Percentiles rank a stretch among this genome's conserved stretches.
Conservation (phyloP, 768 basidiomycete species). For the Pleurotus tuber-regium region DNA sequence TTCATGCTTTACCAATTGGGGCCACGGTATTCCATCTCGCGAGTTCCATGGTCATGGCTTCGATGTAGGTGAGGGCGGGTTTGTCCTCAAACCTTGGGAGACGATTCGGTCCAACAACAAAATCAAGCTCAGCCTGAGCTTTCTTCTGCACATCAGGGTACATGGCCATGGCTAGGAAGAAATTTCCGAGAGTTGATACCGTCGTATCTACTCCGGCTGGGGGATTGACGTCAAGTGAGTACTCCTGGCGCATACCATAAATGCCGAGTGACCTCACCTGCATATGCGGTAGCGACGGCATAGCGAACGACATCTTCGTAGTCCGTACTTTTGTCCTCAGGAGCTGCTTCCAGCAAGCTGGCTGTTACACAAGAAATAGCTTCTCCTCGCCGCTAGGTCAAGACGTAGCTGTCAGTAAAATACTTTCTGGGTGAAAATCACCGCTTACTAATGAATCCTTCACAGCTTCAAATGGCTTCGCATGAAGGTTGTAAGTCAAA, state of each 20-base stretch:
- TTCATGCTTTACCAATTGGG: constrained; percentile 24
- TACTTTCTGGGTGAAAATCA: background rate
- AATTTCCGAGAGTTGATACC: constrained; percentile 18
- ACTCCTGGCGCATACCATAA: too few relatives aligned
- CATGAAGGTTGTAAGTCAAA: background rate
- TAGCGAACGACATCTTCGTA: constrained; percentile 18
- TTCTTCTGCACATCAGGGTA: constrained; percentile 25
- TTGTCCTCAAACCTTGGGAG: constrained; percentile 30
- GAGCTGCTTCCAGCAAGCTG: constrained; percentile 17
- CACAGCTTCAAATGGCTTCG: background rate
- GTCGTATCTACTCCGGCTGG: constrained; percentile 30
- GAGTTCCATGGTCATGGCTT: constrained; percentile 29
- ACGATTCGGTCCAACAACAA: constrained; percentile 22
- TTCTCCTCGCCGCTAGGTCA: constrained; percentile 13
- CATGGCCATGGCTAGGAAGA: constrained; percentile 30
- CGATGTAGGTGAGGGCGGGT: constrained; percentile 26
- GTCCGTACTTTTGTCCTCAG: constrained; percentile 11
- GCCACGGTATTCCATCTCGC: constrained; percentile 25
- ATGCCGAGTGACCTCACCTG: constrained; percentile 13
- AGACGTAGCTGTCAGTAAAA: background rate
- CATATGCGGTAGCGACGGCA: constrained; percentile 22
- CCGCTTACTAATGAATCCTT: background rate
- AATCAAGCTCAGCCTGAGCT: constrained; percentile 31
- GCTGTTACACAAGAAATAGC: constrained; percentile 19
- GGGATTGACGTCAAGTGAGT: background rate